Percentiles rank a stretch among this genome's conserved stretches.
These are phyloP conservation scores for Talaromyces sp. DNA, from an alignment of 2,329 filamentous ascomycete genomes.

Conservation along the genomic window DNA sequence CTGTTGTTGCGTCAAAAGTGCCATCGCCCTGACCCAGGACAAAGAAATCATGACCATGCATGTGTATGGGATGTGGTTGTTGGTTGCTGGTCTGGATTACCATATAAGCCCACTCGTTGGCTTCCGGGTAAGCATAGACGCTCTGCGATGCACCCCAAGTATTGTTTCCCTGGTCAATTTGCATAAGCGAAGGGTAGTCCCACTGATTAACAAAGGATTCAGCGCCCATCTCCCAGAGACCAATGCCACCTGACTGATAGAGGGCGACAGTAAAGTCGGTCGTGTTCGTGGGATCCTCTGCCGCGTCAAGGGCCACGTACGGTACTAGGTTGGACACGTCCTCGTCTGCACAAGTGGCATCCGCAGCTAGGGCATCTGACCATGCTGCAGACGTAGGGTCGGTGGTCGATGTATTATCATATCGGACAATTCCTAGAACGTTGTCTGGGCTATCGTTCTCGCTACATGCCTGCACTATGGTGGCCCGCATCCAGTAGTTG, in stretches of 20 bases:
- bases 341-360: conserved; percentile 15
- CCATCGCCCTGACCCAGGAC: conserved; percentile 54
- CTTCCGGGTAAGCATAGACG: conserved; percentile 23
- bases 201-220: conserved; percentile 26
- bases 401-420: conserved; percentile 28
- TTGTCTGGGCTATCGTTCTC: conserved; percentile 40
- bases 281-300: conserved; percentile 18
- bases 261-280: conserved; percentile 18
- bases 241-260: conserved; percentile 19
- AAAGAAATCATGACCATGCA: conserved; percentile 70
- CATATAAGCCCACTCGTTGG: conserved; percentile 28
- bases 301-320: conserved; percentile 15
- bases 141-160: conserved; percentile 21
- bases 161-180: conserved; percentile 21
- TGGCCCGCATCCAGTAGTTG: conserved; percentile 43
- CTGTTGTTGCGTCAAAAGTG: conserved; percentile 31
- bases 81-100: conserved; percentile 25
- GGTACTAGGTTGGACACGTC: conserved; percentile 24
- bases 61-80: conserved; percentile 59
- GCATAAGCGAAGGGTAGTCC: conserved; percentile 18
- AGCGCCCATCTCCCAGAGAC: conserved; percentile 34
- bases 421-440: conserved; percentile 49
- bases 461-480: conserved; percentile 43
- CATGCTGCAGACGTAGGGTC: conserved; percentile 20
- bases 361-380: conserved; percentile 9